Evolutionary conservation across 1,284 basidiomycete species (phyloP).

Genomic region (Fistulinella staudtii): DNA sequence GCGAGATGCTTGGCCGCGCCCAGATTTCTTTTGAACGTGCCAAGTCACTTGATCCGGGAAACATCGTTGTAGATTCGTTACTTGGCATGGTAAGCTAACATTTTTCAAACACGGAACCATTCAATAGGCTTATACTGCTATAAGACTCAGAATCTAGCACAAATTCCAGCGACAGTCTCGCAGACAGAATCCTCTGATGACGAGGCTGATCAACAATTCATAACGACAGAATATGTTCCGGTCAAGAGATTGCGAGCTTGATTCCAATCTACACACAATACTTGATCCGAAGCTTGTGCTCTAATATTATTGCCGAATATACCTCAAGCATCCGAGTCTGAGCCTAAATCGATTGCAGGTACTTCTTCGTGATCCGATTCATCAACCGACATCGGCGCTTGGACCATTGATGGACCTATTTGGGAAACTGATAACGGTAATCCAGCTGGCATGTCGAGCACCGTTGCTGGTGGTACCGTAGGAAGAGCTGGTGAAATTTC

Average conservation of each 20-base stretch:
- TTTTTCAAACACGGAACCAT: conserved; percentile 2
- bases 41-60: conserved; percentile 54
- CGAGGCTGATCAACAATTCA: conserved; percentile 26
- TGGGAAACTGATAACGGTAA: neutral
- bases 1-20: conserved; percentile 50
- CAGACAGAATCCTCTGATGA: conserved; percentile 44
- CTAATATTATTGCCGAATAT: neutral
- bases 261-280: conserved; percentile 2
- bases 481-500: conserved; percentile 2
- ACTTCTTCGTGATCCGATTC: conserved; percentile 50
- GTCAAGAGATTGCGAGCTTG: conserved; percentile 20
- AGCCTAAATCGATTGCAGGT: conserved; percentile 50
- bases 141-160: conserved; percentile 23
- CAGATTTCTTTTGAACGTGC: conserved; percentile 63
- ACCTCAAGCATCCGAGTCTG: conserved; percentile 41
- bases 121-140: neutral
- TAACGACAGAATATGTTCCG: conserved; percentile 12
- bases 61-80: conserved; percentile 47
- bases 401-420: conserved; percentile 7
- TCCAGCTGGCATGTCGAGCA: neutral
- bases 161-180: conserved; percentile 7
- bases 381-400: conserved; percentile 21
- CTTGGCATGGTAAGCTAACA: conserved; percentile 43
- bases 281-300: too few species aligned
- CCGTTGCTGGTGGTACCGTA: neutral